Evolutionary conservation across 208 protist genomes (phyloP).

Genomic region (Leishmania gerbilli): DNA sequence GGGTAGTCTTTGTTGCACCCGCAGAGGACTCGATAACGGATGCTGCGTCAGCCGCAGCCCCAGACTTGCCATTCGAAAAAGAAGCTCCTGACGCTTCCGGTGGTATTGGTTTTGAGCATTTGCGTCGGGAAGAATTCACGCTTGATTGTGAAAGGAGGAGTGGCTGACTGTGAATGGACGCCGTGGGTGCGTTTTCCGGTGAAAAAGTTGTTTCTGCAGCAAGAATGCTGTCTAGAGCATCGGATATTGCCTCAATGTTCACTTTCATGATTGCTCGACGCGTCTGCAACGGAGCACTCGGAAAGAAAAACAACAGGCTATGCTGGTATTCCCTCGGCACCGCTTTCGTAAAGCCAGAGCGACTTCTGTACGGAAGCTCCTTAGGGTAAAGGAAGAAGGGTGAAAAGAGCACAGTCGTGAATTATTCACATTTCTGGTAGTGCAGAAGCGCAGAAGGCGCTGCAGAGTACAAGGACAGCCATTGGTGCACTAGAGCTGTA

Average conservation of each 20-base stretch:
- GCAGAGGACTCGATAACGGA: neutral
- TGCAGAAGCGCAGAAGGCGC: neutral
- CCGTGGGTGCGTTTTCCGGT: neutral
- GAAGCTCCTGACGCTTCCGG: neutral
- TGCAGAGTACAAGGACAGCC: neutral
- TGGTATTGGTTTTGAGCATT: neutral
- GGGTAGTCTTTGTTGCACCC: neutral
- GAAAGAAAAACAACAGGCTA: constrained; percentile 14
- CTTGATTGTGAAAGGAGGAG: neutral
- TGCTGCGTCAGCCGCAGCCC: neutral
- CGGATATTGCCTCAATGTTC: constrained; percentile 32
- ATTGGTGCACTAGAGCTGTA: neutral
- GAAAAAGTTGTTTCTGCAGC: constrained; percentile 5
- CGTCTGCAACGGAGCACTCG: neutral
- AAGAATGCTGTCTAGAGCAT: constrained; percentile 36
- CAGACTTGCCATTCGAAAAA: neutral
- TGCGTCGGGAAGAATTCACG: neutral
- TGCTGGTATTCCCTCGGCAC: neutral
- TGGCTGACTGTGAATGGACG: constrained; percentile 5
- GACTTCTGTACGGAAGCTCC: neutral
- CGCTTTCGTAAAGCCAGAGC: neutral
- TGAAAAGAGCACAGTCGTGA: neutral
- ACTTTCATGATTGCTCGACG: constrained; percentile 30
- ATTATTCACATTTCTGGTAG: neutral
- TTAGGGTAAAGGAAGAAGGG: neutral